Conservation (phyloP, 2,329 filamentous ascomycete genomes). For the Balansia obtecta region DNA sequence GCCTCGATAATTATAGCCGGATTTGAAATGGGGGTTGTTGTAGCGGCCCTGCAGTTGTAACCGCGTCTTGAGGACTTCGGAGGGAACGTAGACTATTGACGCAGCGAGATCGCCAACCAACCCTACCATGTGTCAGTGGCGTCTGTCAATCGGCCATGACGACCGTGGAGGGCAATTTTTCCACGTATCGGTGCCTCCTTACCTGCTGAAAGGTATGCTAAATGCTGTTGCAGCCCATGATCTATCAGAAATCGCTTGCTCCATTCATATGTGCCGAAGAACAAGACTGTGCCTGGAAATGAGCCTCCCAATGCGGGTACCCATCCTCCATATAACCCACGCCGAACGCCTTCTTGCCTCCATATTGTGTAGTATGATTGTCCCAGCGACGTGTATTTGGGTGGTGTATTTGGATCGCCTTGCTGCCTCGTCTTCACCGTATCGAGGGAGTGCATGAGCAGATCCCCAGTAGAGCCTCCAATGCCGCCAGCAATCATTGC, state of each 20-base stretch:
- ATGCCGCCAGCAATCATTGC: constrained; percentile 91
- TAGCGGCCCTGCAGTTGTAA: constrained; percentile 87
- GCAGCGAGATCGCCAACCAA: constrained; percentile 87
- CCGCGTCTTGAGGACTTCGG: constrained; percentile 95
- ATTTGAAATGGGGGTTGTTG: constrained; percentile 88
- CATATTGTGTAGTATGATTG: constrained; percentile 89
- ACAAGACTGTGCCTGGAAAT: constrained; percentile 85
- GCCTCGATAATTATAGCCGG: constrained; percentile 89
- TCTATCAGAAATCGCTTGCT: constrained; percentile 87
- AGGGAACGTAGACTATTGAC: constrained; percentile 88
- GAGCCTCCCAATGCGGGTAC: constrained; percentile 82
- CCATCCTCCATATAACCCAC: constrained; percentile 89
- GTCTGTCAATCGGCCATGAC: neutral
- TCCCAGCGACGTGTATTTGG: constrained; percentile 83
- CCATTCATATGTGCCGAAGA: constrained; percentile 94
- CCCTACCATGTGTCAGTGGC: constrained; percentile 34
- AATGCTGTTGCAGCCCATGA: constrained; percentile 62
- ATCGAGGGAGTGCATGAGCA: constrained; percentile 97
- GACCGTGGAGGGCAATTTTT: neutral
- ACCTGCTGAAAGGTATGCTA: constrained; percentile 82
- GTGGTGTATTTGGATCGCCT: constrained; percentile 83
- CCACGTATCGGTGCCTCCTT: constrained; percentile 12
- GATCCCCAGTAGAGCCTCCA: constrained; percentile 85
- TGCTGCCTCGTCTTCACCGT: constrained; percentile 98
- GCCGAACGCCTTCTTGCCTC: constrained; percentile 75